Evolutionary conservation across 2,329 filamentous ascomycete species (phyloP), one percentile per base, ranked within the genome.

Genomic region (Colletotrichum siamense): DNA sequence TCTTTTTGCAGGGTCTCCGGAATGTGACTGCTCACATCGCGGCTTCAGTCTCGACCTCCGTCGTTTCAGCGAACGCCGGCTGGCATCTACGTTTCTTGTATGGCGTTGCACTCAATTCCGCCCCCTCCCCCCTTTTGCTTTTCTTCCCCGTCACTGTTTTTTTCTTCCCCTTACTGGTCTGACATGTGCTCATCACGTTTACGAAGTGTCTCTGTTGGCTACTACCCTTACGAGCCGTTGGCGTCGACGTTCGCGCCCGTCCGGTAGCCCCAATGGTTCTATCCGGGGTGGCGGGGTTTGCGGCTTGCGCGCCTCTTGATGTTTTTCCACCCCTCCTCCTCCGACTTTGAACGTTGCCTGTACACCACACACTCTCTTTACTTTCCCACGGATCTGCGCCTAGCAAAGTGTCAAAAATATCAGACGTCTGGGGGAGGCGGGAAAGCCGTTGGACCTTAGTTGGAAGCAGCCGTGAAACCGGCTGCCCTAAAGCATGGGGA

Each of bases 21-120:
- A 67, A 77, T 70, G 57, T 77, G 76, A 77, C 74, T 74, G 74
- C 64, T 77, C 76, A 77, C 32, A 77, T 67, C 61, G 28, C n/a
- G 6, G 36, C 61, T 13, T 52, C 44, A 44, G 63, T 76, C 57
- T 72, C 44, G 61, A 61, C 73, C 68, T 72, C 36, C 57, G 30
- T 44, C 28, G 73, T 66, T 72, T 65, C 67, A 39, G 63, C 62
- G 66, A 77, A 55, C 62, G 57, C 16, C 30, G n/a, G 57, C 26
- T 65, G 62, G 24, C 28, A 70, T 49, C 5, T 30, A 52, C 28
- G 32, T 59, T 49, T n/a, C 39, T 71, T 69, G 59, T 66, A 59
- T 34, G 44, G 64, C 49, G 70, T 76, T 69, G 34, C 44, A 73
- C 13, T 52, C 52, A 55, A 72, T 26, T 26, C 44, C 61, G 55